Percentiles rank a stretch among this genome's conserved stretches.
Evolutionary conservation across 768 basidiomycete genomes (phyloP).

Genomic region (Lepiota venenata): DNA sequence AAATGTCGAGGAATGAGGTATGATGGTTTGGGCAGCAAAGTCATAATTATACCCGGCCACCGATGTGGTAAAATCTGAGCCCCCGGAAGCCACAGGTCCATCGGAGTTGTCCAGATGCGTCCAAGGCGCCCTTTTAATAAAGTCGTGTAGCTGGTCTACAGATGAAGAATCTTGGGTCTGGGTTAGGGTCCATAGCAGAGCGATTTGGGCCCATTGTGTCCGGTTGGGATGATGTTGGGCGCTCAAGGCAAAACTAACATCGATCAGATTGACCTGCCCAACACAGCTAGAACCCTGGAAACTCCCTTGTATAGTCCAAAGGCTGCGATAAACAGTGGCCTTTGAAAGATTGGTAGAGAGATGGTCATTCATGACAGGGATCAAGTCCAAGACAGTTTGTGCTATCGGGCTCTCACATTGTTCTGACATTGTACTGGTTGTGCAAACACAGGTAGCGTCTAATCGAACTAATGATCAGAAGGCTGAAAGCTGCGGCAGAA

Average conservation of each 20-base stretch:
- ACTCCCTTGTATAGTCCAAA: conserved; percentile 50
- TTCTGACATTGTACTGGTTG: conserved; percentile 28
- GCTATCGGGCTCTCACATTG: conserved; percentile 50
- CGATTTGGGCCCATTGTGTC: conserved; percentile 54
- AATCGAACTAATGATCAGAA: conserved; percentile 9
- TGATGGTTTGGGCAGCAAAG: conserved; percentile 54
- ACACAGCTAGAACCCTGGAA: conserved; percentile 43
- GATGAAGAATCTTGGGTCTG: conserved; percentile 43
- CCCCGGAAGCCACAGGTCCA: conserved; percentile 32
- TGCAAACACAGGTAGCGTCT: conserved; percentile 66
- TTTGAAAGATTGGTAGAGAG: conserved; percentile 46
- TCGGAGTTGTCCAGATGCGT: conserved; percentile 31
- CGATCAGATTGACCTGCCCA: conserved; percentile 50
- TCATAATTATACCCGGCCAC: conserved; percentile 54
- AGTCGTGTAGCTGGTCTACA: conserved; percentile 38
- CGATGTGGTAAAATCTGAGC: conserved; percentile 35
- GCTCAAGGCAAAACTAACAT: conserved; percentile 45
- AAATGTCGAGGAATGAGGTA: conserved; percentile 43
- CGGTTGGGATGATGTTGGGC: conserved; percentile 40
- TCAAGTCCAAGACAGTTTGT: conserved; percentile 43
- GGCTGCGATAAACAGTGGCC: conserved; percentile 38
- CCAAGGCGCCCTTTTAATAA: conserved; percentile 50
- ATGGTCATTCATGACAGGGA: conserved; percentile 44
- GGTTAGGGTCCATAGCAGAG: conserved; percentile 58
- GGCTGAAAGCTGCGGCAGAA: neutral